phyloP scores from a whole-genome alignment of 2,329 filamentous ascomycete species.

The Xylaria sp. region DNA sequence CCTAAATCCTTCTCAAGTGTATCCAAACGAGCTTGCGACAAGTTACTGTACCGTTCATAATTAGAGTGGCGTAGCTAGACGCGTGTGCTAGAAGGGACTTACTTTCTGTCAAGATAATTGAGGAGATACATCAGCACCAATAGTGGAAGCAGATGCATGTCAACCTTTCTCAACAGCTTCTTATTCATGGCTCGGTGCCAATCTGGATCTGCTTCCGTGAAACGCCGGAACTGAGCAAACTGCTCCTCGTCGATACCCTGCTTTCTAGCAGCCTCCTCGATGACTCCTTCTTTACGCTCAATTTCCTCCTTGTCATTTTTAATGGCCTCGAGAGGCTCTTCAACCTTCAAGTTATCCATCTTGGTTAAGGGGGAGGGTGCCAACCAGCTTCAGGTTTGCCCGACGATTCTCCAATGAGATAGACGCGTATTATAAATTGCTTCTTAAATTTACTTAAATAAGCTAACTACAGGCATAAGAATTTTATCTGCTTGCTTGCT shows the following conservation, averaged over 20 bases:
- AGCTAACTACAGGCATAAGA: background rate
- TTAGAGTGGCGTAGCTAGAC: slow-evolving; percentile 13
- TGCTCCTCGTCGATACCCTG: slow-evolving; percentile 43
- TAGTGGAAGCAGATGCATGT: slow-evolving; percentile 62
- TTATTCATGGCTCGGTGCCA: slow-evolving; percentile 47
- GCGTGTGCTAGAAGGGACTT: slow-evolving; percentile 15
- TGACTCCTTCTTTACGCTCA: slow-evolving; percentile 19
- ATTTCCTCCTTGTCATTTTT: slow-evolving; percentile 25
- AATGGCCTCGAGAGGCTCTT: slow-evolving; percentile 16
- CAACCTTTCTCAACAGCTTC: slow-evolving; percentile 60
- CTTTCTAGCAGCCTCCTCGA: slow-evolving; percentile 29
- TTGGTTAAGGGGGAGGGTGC: background rate
- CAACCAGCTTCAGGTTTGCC: background rate
- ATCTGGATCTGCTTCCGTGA: slow-evolving; percentile 43
- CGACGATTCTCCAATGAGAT: background rate
- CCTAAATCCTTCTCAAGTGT: slow-evolving; percentile 62
- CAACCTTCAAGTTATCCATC: slow-evolving; percentile 23
- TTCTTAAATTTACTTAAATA: background rate
- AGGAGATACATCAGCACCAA: slow-evolving; percentile 66
- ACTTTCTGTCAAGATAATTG: slow-evolving; percentile 63
- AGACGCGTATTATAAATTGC: background rate
- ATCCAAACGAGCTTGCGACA: slow-evolving; percentile 65
- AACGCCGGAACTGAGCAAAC: slow-evolving; percentile 42
- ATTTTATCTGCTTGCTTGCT: background rate
- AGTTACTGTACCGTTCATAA: slow-evolving; percentile 51